A percentile compares a stretch with the other conserved stretches of the same genome.
phyloP scores from a whole-genome alignment of 2,329 filamentous ascomycete species.

The Phialocephala sp. region DNA sequence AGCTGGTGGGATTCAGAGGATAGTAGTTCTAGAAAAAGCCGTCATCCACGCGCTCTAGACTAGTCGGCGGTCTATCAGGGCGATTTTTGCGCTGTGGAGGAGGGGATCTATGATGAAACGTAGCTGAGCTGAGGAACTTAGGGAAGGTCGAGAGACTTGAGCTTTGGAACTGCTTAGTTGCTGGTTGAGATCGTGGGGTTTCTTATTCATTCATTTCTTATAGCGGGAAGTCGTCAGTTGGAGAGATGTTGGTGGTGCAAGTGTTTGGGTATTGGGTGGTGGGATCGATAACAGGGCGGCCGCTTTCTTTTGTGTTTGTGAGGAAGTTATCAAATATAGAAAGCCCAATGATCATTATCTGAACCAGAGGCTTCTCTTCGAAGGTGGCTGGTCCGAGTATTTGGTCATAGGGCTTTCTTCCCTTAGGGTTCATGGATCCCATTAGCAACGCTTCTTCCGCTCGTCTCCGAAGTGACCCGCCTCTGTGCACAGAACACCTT shows the following conservation, averaged over 20 bases:
- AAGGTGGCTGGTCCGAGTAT: no score
- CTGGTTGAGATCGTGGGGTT: neutral
- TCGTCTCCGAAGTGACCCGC: no score
- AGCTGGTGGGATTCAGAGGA: no score
- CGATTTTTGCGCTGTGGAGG: neutral
- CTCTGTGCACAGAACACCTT: no score
- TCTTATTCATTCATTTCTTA: neutral
- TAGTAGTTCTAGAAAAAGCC: no score
- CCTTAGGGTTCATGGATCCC: no score
- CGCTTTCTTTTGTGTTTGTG: neutral
- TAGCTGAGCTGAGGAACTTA: neutral
- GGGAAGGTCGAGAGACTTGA: neutral
- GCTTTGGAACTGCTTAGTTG: neutral
- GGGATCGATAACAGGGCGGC: neutral
- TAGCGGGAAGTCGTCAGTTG: no score
- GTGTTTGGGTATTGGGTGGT: no score
- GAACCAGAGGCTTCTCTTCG: no score
- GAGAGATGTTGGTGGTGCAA: no score
- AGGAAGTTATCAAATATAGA: neutral
- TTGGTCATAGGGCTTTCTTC: no score
- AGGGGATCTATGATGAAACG: neutral
- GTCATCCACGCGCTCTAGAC: neutral
- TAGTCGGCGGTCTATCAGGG: neutral
- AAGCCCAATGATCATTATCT: neutral
- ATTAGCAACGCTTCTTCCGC: no score